Base-by-base conservation (phyloP, 345 rosid species). In the Salix viminalis region DNA sequence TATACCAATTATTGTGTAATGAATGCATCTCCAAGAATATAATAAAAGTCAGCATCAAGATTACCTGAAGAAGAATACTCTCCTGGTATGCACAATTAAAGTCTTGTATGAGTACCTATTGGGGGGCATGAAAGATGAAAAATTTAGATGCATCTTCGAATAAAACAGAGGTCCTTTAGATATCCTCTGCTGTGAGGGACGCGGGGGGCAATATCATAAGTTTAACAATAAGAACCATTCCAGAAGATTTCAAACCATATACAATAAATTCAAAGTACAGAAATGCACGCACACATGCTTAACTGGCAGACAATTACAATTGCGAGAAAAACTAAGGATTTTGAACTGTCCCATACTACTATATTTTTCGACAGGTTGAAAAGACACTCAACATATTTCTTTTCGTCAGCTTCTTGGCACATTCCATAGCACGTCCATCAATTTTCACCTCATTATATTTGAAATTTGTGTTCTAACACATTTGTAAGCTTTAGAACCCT, bases 31-130 rank as follows among this genome's bases (percentile, higher is more conserved):
- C 7, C 41, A 72, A 73, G 32, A 36, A 32, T 4, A 62, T 21
- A 68, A 65, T 10, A 69, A 15, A 18, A 14, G 28, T 32, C 8
- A 66, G 24, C 24, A 77, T 34, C 58, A 50, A 73, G 19, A 54
- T 62, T 82, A 95, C 99, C 97, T 95, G 99, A 72, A 92, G 83
- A 83, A 95, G 97, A 79, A 95, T 89, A 87, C 89, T 91, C 86
- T 93, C 99, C 73, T 95, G 99, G 80, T 80, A 90, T 76, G 99
- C 99, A 89, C 99, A 95, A 81, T 95, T 95, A 79, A 95, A 95
- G 87, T 95, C 99, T 83, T 88, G 92, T 80, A 95, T 83, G 76
- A 95, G 92, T 61, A 88, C 89, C 99, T 95, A 74, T 5, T 71
- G 41, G 70, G 30, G 54, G 50, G 44, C 46, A 24, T 58, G 13